phyloP scores from a whole-genome alignment of 306 rosid species.

The Quercus berberidifolia region DNA sequence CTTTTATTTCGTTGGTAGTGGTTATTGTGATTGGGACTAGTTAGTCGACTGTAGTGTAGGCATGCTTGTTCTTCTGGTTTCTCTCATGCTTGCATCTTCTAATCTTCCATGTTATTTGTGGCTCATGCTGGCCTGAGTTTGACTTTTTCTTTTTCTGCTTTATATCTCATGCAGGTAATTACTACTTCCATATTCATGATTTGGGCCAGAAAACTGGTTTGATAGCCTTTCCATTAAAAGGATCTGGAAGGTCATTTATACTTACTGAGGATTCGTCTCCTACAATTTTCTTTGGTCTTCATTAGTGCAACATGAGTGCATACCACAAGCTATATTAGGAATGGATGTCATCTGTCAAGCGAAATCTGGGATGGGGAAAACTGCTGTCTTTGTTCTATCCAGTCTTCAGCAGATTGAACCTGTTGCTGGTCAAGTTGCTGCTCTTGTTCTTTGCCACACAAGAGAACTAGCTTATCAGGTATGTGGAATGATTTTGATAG shows the following conservation, averaged over 20 bases:
- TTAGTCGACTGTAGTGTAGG: not conserved
- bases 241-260: conserved; percentile 65
- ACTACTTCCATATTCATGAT: conserved; percentile 57
- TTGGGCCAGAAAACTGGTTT: conserved; percentile 56
- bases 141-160: not conserved
- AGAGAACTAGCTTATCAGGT: conserved; percentile 79
- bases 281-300: conserved; percentile 62
- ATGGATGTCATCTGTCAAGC: conserved; percentile 80
- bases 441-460: conserved; percentile 72
- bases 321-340: conserved; percentile 77
- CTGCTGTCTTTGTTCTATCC: conserved; percentile 69
- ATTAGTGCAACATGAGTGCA: conserved; percentile 77
- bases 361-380: conserved; percentile 79
- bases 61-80: not conserved
- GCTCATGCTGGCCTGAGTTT: conserved; percentile 3
- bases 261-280: conserved; percentile 69
- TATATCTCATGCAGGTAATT: conserved; percentile 55
- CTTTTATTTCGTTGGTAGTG: not conserved
- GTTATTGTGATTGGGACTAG: not conserved
- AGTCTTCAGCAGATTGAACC: conserved; percentile 75
- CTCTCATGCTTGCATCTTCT: not conserved
- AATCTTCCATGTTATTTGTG: not conserved
- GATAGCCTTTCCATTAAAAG: conserved; percentile 70
- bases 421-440: conserved; percentile 69
- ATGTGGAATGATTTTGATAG: not conserved